Conservation (phyloP, 371 early-diverging fungal species). For the Saksenaea vasiformis region DNA sequence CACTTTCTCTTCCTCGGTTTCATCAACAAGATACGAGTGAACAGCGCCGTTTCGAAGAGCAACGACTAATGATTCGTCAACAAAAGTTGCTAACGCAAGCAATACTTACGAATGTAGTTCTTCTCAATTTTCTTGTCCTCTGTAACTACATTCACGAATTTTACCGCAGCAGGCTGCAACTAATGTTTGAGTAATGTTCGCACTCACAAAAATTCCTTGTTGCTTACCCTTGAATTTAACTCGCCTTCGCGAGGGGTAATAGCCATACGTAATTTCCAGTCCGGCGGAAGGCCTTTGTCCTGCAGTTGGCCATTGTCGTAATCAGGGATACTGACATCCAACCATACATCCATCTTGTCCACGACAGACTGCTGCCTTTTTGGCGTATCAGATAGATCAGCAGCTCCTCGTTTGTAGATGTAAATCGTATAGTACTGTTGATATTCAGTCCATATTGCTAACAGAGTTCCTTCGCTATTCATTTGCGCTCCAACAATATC, state of each 20-base stretch:
- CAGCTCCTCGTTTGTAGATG: slow-evolving; percentile 20
- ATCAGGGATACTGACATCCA: slow-evolving; percentile 15
- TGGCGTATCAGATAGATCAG: slow-evolving; percentile 2
- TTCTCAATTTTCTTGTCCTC: neutral
- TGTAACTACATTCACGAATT: slow-evolving; percentile 4
- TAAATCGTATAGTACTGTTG: slow-evolving; percentile 15
- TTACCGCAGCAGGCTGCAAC: slow-evolving; percentile 3
- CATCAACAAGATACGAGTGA: slow-evolving; percentile 26
- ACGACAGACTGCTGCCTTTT: slow-evolving; percentile 10
- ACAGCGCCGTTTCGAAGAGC: slow-evolving; percentile 26
- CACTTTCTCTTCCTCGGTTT: slow-evolving; percentile 21
- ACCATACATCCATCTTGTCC: slow-evolving; percentile 16
- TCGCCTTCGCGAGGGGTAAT: slow-evolving; percentile 16
- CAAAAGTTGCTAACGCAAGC: neutral
- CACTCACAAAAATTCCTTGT: neutral
- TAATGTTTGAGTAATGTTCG: neutral
- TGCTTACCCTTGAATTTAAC: slow-evolving; percentile 7
- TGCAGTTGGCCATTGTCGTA: neutral
- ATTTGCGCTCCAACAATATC: slow-evolving; percentile 32
- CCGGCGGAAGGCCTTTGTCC: slow-evolving; percentile 6
- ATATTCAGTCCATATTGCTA: slow-evolving; percentile 46
- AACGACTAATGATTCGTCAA: slow-evolving; percentile 18
- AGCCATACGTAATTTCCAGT: slow-evolving; percentile 20
- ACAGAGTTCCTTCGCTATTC: slow-evolving; percentile 23
- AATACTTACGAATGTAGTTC: slow-evolving; percentile 15